A percentile compares a stretch with the other conserved stretches of the same genome.
Evolutionary conservation across 164 flowering plant species (phyloP).

Genomic region (Malania oleifera): DNA sequence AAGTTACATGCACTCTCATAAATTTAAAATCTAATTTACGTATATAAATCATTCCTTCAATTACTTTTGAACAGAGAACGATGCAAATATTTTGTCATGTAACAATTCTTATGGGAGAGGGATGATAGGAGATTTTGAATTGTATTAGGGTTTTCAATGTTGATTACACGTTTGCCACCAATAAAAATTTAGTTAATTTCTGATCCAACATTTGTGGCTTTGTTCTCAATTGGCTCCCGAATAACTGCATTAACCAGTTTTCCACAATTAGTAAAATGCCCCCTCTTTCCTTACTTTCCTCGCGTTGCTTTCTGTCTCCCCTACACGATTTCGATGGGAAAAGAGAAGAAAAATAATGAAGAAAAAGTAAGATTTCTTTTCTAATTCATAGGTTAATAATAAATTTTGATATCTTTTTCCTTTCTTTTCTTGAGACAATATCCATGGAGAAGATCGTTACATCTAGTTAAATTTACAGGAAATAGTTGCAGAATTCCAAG

Average conservation of each 20-base stretch:
- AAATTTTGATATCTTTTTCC: background rate
- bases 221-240: background rate
- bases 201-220: too few relatives aligned
- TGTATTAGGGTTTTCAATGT: too few relatives aligned
- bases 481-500: conserved; percentile 35
- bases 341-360: conserved; percentile 1
- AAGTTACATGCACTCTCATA: too few relatives aligned
- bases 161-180: too few relatives aligned
- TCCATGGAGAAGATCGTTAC: background rate
- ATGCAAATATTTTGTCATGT: too few relatives aligned
- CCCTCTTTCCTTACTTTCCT: background rate
- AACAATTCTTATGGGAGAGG: too few relatives aligned
- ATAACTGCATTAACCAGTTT: conserved; percentile 1
- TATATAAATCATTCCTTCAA: too few relatives aligned
- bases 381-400: too few relatives aligned
- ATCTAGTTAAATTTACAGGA: conserved; percentile 17
- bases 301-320: background rate
- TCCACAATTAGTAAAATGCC: background rate
- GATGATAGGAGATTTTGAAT: too few relatives aligned
- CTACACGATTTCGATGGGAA: background rate
- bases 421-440: background rate
- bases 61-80: too few relatives aligned
- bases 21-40: too few relatives aligned
- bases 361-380: conserved; percentile 8
- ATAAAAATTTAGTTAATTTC: too few relatives aligned